Percentiles rank a stretch among this genome's conserved stretches.
Conservation (phyloP, 495 filamentous ascomycete species). For the Clavariopsis aquatica region DNA sequence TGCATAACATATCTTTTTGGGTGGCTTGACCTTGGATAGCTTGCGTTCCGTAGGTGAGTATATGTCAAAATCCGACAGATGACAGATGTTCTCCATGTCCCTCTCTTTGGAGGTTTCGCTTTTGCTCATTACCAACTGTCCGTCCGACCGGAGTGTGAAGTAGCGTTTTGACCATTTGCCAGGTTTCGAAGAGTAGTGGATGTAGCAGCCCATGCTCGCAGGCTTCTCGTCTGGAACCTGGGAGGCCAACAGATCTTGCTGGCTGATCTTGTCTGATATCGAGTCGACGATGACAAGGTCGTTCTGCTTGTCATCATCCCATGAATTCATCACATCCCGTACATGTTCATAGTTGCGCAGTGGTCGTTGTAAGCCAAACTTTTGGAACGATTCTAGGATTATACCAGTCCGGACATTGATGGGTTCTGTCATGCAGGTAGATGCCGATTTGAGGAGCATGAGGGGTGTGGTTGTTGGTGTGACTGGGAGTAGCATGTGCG, state of each 20-base stretch:
- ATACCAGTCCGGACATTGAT: conserved; percentile 63
- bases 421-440: conserved; percentile 54
- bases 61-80: conserved; percentile 91
- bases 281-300: conserved; percentile 61
- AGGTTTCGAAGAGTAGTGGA: conserved; percentile 78
- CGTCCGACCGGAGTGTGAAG: conserved; percentile 70
- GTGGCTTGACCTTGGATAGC: conserved; percentile 47
- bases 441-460: conserved; percentile 66
- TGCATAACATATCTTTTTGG: conserved; percentile 75
- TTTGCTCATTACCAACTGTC: conserved; percentile 75
- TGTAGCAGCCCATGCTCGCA: conserved; percentile 61
- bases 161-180: conserved; percentile 86
- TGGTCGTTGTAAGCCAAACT: conserved; percentile 78
- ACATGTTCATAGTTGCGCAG: conserved; percentile 85
- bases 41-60: conserved; percentile 71
- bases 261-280: conserved; percentile 49
- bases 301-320: conserved; percentile 78
- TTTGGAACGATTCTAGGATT: conserved; percentile 71
- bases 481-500: conserved; percentile 64
- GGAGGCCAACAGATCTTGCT: conserved; percentile 52
- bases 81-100: conserved; percentile 71
- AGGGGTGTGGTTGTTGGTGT: conserved; percentile 69
- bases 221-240: conserved; percentile 61
- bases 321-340: conserved; percentile 87
- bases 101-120: conserved; percentile 67